phyloP scores from a whole-genome alignment of 1,284 basidiomycete genomes.

The Irpex sp. region DNA sequence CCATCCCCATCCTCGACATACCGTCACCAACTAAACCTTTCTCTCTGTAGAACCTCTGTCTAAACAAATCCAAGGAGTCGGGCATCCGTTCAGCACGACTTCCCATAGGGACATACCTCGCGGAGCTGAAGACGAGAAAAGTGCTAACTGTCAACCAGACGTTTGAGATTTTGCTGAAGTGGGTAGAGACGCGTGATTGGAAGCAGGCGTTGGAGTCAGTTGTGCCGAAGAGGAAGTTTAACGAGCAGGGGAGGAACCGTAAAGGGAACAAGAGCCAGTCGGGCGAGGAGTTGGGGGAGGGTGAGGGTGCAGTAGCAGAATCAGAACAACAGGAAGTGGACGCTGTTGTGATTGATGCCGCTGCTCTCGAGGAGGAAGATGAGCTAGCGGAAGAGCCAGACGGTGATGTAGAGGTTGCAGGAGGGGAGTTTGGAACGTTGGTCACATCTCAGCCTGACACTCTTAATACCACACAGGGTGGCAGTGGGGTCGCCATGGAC shows the following conservation, averaged over 20 bases:
- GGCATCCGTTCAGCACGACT: slow-evolving; percentile 83
- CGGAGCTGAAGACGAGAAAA: slow-evolving; percentile 82
- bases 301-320: neutral
- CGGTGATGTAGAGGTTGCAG: neutral
- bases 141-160: slow-evolving; percentile 97
- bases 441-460: neutral
- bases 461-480: neutral
- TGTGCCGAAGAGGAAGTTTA: slow-evolving; percentile 87
- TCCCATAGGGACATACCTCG: slow-evolving; percentile 86
- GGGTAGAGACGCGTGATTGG: slow-evolving; percentile 83
- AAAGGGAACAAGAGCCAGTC: slow-evolving; percentile 14
- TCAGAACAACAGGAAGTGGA: slow-evolving; percentile 15
- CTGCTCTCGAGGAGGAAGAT: slow-evolving; percentile 15
- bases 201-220: slow-evolving; percentile 77
- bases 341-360: slow-evolving; percentile 16
- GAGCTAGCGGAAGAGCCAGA: neutral
- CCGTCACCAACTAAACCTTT: neutral
- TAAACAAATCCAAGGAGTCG: slow-evolving; percentile 76
- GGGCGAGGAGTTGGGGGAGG: neutral
- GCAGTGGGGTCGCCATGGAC: slow-evolving; percentile 3
- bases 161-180: slow-evolving; percentile 88
- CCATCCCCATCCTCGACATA: neutral
- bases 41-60: slow-evolving; percentile 70
- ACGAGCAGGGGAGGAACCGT: slow-evolving; percentile 28
- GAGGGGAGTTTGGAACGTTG: neutral